Base-by-base conservation (phyloP, 225 moss, liverwort and hornwort genomes). In the Rhytidiadelphus loreus region DNA sequence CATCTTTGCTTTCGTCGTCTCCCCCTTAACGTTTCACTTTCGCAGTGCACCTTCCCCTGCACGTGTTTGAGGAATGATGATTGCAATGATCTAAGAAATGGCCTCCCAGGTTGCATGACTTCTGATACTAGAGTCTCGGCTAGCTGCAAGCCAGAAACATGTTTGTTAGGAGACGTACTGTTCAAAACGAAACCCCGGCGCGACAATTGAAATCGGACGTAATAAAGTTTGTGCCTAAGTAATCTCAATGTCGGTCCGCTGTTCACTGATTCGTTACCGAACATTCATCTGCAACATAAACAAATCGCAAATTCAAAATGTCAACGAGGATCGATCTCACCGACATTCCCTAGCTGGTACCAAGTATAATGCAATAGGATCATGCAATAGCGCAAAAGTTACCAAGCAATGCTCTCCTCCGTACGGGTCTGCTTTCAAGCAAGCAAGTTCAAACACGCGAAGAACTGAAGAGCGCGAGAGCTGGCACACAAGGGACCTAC, bases 81-180 rank as follows among this genome's bases (percentile, higher is more conserved):
- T 39, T 91, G 92, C 87, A 92, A 87, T 12, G 92, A 89, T 66
- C 87, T 70, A 63, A 92, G 89, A 83, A 92, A 92, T 35, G 91
- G 89, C 89, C 91, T 89, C 87, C 92, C 92, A 53, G 92, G 92
- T 83, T 92, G 92, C 92, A 92, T 91, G 87, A 83, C 39, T 78
- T 29, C 65, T 76, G 43, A 68, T 30, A 30, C 44, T 61, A 39
- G 19, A 62, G 65, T 52, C 29, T 55, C 89, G 77, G 85, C 46
- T 46, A 46, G 50, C 59, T 26, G 63, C 82, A 77, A 37, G 26
- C 71, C 82, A 76, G 74, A 82, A 70, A 70, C 62, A 55, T 16
- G 53, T 70, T 46, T 58, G 86, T 84, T n/a, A 91, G 74, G 37
- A 62, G 81, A 74, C 43, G 23, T 22, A 82, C 87, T 50, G 24